A percentile compares a stretch with the other conserved stretches of the same genome.
phyloP scores from a whole-genome alignment of 2,329 filamentous ascomycete genomes.

The Aspergillus puulaauensis region DNA sequence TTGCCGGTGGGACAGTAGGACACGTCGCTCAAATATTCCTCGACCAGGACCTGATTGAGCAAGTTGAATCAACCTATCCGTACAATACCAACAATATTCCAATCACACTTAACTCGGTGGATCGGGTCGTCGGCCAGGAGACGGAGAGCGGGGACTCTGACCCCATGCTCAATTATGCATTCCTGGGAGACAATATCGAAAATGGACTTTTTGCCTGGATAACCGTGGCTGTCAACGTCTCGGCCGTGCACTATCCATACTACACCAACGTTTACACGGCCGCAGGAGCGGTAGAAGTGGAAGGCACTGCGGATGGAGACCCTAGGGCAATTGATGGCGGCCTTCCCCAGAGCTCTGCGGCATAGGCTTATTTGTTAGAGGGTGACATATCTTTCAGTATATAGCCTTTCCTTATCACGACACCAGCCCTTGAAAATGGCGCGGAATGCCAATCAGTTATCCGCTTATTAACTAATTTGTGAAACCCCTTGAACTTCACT shows the following conservation, averaged over 20 bases:
- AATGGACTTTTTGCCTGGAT: not conserved
- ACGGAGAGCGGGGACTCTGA: slow-evolving; percentile 6
- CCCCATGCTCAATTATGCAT: not conserved
- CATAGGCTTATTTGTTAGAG: no score
- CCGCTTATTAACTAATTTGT: no score
- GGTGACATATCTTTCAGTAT: no score
- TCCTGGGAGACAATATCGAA: not conserved
- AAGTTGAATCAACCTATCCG: slow-evolving; percentile 49
- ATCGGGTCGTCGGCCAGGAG: slow-evolving; percentile 16
- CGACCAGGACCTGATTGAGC: slow-evolving; percentile 55
- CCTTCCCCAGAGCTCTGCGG: not conserved
- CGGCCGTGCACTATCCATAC: not conserved
- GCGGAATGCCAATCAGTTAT: no score
- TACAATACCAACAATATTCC: slow-evolving; percentile 21
- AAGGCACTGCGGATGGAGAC: not conserved
- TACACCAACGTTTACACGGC: not conserved
- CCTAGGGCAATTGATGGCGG: not conserved
- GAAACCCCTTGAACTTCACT: no score
- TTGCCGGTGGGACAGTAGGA: slow-evolving; percentile 50
- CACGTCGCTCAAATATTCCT: slow-evolving; percentile 65
- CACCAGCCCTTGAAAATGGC: no score
- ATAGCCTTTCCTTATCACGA: no score
- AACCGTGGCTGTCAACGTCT: not conserved
- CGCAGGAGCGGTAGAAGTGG: not conserved
- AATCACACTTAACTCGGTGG: slow-evolving; percentile 14